These are phyloP conservation scores for Linanthus parryae DNA, from an alignment of 148 eudicot species.

Conservation along the genomic window DNA sequence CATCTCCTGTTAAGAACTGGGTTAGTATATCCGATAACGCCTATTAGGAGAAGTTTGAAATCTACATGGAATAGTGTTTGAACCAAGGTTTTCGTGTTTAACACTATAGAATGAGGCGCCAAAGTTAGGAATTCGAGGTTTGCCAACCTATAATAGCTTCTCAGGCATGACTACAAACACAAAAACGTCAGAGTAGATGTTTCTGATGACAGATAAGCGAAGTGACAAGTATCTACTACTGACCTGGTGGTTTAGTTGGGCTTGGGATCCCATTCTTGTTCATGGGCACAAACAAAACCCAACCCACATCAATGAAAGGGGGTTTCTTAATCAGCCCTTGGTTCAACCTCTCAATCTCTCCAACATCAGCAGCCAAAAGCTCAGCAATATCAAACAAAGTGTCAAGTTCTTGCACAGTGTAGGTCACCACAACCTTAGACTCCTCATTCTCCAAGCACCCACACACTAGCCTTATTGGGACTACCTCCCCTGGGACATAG, in stretches of 20 bases:
- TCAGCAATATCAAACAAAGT: conserved; percentile 21
- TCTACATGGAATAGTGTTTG: no score
- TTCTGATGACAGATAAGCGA: no score
- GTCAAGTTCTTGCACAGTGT: conserved; percentile 29
- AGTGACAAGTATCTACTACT: no score
- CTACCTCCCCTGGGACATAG: not conserved
- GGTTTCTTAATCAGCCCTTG: conserved; percentile 14
- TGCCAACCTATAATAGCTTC: no score
- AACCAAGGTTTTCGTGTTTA: no score
- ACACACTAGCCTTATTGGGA: conserved; percentile 28
- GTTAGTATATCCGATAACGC: no score
- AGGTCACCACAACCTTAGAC: conserved; percentile 35
- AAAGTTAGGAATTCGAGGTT: no score
- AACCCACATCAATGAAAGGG: conserved; percentile 21
- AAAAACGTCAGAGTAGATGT: no score
- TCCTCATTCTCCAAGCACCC: conserved; percentile 33
- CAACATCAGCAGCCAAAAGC: conserved; percentile 18
- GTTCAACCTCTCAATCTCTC: conserved; percentile 23
- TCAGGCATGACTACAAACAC: no score
- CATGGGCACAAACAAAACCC: conserved; percentile 44
- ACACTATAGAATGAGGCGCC: no score
- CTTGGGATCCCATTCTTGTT: conserved; percentile 22
- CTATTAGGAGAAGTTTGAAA: no score
- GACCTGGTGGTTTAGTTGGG: conserved; percentile 12
- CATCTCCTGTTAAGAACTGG: no score